phyloP scores from a whole-genome alignment of 306 rosid genomes.

The Acacia melanoxylon region DNA sequence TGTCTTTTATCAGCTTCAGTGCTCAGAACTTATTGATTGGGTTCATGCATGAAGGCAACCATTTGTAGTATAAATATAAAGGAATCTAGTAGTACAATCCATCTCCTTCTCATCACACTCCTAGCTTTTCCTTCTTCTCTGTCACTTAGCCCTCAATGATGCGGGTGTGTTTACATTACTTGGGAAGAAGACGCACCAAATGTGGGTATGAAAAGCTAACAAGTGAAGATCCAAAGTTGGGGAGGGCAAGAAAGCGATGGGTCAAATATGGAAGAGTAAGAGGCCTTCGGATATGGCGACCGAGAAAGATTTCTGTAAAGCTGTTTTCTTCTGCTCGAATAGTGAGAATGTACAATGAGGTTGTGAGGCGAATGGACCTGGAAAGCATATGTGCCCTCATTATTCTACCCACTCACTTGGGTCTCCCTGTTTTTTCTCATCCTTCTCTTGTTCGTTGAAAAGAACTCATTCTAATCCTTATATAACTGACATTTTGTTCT shows the following conservation, averaged over 20 bases:
- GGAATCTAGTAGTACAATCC: conserved; percentile 21
- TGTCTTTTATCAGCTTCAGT: conserved; percentile 40
- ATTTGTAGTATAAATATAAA: conserved; percentile 42
- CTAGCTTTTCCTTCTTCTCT: background rate
- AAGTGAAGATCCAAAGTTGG: conserved; percentile 35
- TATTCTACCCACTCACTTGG: conserved; percentile 66
- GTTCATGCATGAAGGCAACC: conserved; percentile 33
- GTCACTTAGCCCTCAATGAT: conserved; percentile 18
- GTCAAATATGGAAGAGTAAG: conserved; percentile 56
- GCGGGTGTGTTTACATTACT: conserved; percentile 48
- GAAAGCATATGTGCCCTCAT: conserved; percentile 45
- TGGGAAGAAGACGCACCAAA: conserved; percentile 39
- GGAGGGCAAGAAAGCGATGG: conserved; percentile 51
- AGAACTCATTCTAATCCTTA: conserved; percentile 12
- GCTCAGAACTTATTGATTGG: conserved; percentile 16
- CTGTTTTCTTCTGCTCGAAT: conserved; percentile 46
- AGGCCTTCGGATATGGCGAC: conserved; percentile 52
- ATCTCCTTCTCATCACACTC: conserved; percentile 24
- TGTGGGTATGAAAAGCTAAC: conserved; percentile 54
- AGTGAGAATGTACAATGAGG: conserved; percentile 45
- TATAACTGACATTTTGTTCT: background rate
- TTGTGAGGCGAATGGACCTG: conserved; percentile 45
- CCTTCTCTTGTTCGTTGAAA: conserved; percentile 37
- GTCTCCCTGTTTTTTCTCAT: conserved; percentile 65
- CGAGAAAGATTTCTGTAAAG: conserved; percentile 51